phyloP scores from a whole-genome alignment of 176 grass and related monocot genomes.

The Musa troglodytarum region DNA sequence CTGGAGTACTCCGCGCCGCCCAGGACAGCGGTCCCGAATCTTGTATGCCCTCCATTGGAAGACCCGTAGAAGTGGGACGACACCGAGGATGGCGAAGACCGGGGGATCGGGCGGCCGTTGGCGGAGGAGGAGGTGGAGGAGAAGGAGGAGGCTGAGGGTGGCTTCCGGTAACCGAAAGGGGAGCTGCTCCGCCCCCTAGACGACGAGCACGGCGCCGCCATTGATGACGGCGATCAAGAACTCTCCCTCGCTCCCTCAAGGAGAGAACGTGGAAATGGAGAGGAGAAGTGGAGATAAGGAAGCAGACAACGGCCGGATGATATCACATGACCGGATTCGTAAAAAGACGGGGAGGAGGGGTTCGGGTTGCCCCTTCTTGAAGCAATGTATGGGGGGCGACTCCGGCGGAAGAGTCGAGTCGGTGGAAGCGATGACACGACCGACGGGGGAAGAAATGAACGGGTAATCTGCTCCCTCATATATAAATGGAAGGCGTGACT shows the following conservation, averaged over 20 bases:
- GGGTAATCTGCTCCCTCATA: background rate
- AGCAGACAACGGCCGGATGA: background rate
- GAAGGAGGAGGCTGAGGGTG: conserved; percentile 35
- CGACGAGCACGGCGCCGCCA: conserved; percentile 46
- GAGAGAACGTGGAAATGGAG: background rate
- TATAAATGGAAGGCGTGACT: background rate
- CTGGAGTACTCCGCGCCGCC: conserved; percentile 33
- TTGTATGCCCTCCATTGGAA: conserved; percentile 25
- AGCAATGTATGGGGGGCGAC: background rate
- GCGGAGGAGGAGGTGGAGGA: conserved; percentile 50
- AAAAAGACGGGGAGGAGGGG: background rate
- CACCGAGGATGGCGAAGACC: conserved; percentile 73
- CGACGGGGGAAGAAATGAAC: background rate
- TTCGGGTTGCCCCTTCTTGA: background rate
- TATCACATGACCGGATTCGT: background rate
- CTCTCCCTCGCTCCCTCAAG: background rate
- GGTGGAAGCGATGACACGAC: background rate
- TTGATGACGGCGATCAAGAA: background rate
- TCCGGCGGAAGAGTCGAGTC: background rate
- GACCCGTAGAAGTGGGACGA: conserved; percentile 54
- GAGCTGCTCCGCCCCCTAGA: conserved; percentile 74
- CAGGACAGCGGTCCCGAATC: conserved; percentile 10
- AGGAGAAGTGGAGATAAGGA: background rate
- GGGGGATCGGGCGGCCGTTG: conserved; percentile 57
- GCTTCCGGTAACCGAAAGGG: conserved; percentile 54